A percentile compares a stretch with the other conserved stretches of the same genome.
These are phyloP conservation scores for Cadophora malorum DNA, from an alignment of 2,329 filamentous ascomycete genomes.

Conservation along the genomic window DNA sequence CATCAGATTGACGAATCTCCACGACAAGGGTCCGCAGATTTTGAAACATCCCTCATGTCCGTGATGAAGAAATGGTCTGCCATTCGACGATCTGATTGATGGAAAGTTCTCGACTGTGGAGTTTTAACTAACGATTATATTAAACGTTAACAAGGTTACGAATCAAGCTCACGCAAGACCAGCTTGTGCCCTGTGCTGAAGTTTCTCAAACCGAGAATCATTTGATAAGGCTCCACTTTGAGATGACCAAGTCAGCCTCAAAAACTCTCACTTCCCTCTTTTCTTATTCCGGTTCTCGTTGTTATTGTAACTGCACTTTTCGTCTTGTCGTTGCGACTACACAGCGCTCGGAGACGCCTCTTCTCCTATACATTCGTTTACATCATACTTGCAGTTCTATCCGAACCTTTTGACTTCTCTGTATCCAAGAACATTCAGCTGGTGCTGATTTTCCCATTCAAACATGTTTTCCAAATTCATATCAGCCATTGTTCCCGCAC, in stretches of 20 bases:
- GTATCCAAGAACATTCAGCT: conserved; percentile 7
- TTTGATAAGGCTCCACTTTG: not conserved
- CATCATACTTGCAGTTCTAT: not conserved
- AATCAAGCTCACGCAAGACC: not conserved
- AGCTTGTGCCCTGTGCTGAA: conserved; percentile 2
- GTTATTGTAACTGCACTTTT: not conserved
- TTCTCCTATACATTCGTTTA: conserved; percentile 30
- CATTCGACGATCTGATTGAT: conserved; percentile 16
- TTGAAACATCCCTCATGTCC: conserved; percentile 11
- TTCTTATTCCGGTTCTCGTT: conserved; percentile 7
- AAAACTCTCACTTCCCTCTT: conserved; percentile 11
- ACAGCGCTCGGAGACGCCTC: conserved; percentile 32
- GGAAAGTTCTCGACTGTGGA: not conserved
- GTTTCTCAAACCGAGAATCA: conserved; percentile 3
- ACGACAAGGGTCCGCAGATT: conserved; percentile 1
- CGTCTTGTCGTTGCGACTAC: not conserved
- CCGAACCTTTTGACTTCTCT: not conserved
- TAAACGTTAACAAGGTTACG: conserved; percentile 1
- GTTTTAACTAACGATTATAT: not conserved
- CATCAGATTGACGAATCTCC: conserved; percentile 5
- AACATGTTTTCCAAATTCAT: conserved; percentile 27
- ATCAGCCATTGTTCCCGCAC: conserved; percentile 12
- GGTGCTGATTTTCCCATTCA: conserved; percentile 16
- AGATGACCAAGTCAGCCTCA: conserved; percentile 4
- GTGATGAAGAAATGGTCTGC: not conserved